Evolutionary conservation across 2,329 filamentous ascomycete genomes (phyloP), one percentile per base, ranked within the genome.

Genomic region (Xylaria sp.): DNA sequence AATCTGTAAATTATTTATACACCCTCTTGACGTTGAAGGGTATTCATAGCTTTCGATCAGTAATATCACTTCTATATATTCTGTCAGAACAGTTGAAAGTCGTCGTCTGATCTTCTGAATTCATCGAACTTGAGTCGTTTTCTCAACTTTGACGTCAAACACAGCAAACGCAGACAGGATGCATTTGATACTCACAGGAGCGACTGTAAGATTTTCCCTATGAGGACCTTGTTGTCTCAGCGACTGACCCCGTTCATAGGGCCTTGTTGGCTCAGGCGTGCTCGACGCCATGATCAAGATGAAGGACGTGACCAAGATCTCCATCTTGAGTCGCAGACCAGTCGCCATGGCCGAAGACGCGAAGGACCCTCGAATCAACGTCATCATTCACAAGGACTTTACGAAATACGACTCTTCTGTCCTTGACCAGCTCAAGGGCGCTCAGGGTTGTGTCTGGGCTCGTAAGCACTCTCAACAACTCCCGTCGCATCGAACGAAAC

Each of bases 361-460:
- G 34, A 78, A 79, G 7, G 82, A 89, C 63, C 78, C 79, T 0
- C 84, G 87, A 62, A 79, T 85, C 60, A 80, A 82, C 23, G 83
- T 91, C 58, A 85, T 91, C 63, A 75, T 87, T 16, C 87, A 91
- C 69, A 78, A 81, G 13, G 86, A 92, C 71, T 92, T 89, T 68
- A 72, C 75, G 10, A 76, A 71, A 1, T 92, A 90, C 70, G 79
- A 82, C 42, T 66, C 79, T 0, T 76, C 77, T 0, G 65, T 91
- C 1, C 76, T 91, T 8, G 64, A 73, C 23, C 77, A 86, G 68
- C 76, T 92, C 0, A 77, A 79, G 55, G 88, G 83, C 19, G 89
- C 88, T 0, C 75, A 80, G 6, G 88, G 85, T 1, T 88, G 85
- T 60, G 85, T 92, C 1, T 92, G 89, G 89, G 88, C 89, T 0